Percentiles rank a stretch among this genome's conserved stretches.
These are phyloP conservation scores for Phoenix roebelenii DNA, from an alignment of 176 grass and related monocot genomes.

Conservation along the genomic window DNA sequence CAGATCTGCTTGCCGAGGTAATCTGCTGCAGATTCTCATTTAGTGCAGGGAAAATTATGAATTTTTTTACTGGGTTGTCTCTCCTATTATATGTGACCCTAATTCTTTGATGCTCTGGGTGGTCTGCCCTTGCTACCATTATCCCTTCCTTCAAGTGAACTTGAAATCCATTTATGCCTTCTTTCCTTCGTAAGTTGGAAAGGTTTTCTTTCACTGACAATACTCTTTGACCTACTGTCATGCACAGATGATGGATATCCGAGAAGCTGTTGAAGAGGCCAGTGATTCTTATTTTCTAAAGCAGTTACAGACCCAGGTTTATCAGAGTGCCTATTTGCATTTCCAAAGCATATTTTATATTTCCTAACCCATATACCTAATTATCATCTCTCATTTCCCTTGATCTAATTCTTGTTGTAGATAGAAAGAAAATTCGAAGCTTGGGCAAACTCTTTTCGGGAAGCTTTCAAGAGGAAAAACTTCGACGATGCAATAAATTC, in stretches of 20 bases:
- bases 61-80: too few species aligned
- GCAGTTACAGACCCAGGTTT: constrained; percentile 66
- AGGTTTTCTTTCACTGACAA: too few species aligned
- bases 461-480: constrained; percentile 46
- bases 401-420: constrained; percentile 18
- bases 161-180: too few species aligned
- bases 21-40: background rate
- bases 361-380: background rate
- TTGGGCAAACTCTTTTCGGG: constrained; percentile 45
- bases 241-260: constrained; percentile 80
- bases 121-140: too few species aligned
- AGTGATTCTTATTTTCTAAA: constrained; percentile 46
- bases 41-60: too few species aligned
- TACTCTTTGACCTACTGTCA: too few species aligned
- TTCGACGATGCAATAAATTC: constrained; percentile 47
- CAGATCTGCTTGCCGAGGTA: constrained; percentile 80
- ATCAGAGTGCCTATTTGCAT: background rate
- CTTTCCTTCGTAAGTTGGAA: too few species aligned
- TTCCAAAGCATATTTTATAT: background rate
- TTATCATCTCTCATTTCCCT: background rate
- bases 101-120: too few species aligned
- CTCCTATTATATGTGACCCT: too few species aligned
- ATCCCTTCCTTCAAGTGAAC: too few species aligned
- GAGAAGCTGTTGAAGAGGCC: constrained; percentile 68
- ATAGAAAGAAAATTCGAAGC: constrained; percentile 44